Base-by-base conservation (phyloP, 1,284 basidiomycete species). In the Heterobasidion parviporum region DNA sequence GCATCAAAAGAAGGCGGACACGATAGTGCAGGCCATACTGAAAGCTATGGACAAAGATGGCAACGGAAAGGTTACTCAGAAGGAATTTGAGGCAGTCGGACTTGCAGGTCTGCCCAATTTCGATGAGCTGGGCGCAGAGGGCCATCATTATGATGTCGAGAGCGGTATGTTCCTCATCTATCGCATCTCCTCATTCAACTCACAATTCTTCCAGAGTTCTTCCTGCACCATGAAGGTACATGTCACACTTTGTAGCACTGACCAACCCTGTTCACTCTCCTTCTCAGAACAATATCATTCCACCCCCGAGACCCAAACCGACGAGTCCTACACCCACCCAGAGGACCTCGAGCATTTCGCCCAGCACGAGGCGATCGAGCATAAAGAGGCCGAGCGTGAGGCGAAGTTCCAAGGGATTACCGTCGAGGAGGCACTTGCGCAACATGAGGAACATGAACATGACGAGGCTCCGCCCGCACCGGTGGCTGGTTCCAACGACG, bases 241-340 rank as follows among this genome's bases (percentile, higher is more conserved):
- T 63, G 45, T 6, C 41, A 50, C 51, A 43, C 32, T n/a, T 43
- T 38, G 12, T 41, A 10, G 38, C 38, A 41, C n/a, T 5, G n/a
- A 41, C 38, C 38, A 41, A 41, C 38, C 12, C 5, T 14, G 47
- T 50, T 52, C 33, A 14, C 33, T 50, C 46, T 14, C 34, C 18
- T 18, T 26, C 20, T 43, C 66, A 86, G 90, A 97, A 75, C 75
- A 92, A 70, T 97, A 82, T 77, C 96, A 99, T 74, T 89, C 81
- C 32, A 98, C 94, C 20, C 94, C 94, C 0, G 96, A 99, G 69
- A 97, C 95, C 0, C 96, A 99, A 72, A 94, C 92, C 0, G 95
- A 98, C 67, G 93, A 94, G 63, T 80, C 93, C 0, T 99, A 99
- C 74, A 89, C 70, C 58, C 96, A 99, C 70, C 85, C 92, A 3